These are phyloP conservation scores for Suhomyces yuchorum DNA, from an alignment of 1,139 yeast genomes.

Conservation along the genomic window DNA sequence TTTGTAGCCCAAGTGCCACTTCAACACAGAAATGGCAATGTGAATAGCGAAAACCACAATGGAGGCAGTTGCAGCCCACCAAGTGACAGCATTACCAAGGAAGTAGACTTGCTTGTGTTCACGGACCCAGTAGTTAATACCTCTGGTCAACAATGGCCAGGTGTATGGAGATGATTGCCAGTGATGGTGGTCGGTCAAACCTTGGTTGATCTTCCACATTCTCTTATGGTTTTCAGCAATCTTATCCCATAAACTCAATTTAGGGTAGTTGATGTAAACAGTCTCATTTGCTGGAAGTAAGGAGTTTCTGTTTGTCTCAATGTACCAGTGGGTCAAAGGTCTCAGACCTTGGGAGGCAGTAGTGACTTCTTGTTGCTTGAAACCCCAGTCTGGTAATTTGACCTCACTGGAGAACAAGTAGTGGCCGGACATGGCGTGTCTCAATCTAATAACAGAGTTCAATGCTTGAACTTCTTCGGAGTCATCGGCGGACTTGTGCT, in stretches of 20 bases:
- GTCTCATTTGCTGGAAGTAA: slow-evolving; percentile 25
- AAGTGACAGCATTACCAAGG: slow-evolving; percentile 84
- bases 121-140: slow-evolving; percentile 92
- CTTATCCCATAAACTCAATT: slow-evolving; percentile 66
- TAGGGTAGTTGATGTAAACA: slow-evolving; percentile 58
- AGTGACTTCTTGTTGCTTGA: slow-evolving; percentile 95
- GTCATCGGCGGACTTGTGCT: slow-evolving; percentile 57
- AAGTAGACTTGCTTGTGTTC: slow-evolving; percentile 80
- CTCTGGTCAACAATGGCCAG: slow-evolving; percentile 90
- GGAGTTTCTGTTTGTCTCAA: slow-evolving; percentile 71
- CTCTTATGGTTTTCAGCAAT: slow-evolving; percentile 74
- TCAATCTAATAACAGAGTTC: slow-evolving; percentile 80
- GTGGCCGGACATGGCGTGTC: slow-evolving; percentile 89
- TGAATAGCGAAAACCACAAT: slow-evolving; percentile 58
- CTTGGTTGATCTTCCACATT: slow-evolving; percentile 92
- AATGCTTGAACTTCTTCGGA: slow-evolving; percentile 70
- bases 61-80: slow-evolving; percentile 80
- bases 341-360: slow-evolving; percentile 82
- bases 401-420: slow-evolving; percentile 83
- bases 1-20: slow-evolving; percentile 72
- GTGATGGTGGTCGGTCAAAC: slow-evolving; percentile 79
- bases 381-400: slow-evolving; percentile 94
- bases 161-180: slow-evolving; percentile 87
- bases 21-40: slow-evolving; percentile 55
- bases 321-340: slow-evolving; percentile 79